Conservation (phyloP, 1,284 basidiomycete genomes). For the Malassezia caprae region DNA sequence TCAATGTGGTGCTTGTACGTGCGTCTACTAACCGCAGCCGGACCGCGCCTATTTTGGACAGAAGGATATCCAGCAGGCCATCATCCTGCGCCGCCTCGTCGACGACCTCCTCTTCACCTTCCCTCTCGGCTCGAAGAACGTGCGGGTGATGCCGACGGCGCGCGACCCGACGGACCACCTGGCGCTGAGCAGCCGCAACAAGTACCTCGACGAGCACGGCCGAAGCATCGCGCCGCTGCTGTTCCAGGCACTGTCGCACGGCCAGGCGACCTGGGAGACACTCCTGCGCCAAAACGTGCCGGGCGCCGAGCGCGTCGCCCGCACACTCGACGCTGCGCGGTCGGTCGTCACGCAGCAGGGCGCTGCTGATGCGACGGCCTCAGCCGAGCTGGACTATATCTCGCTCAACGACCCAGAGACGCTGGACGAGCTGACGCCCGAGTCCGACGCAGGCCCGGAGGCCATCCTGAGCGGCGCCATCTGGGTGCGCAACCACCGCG, state of each 20-base stretch:
- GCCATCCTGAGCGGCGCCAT: slow-evolving; percentile 79
- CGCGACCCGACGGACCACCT: slow-evolving; percentile 59
- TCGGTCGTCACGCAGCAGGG: slow-evolving; percentile 17
- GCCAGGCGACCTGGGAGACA: slow-evolving; percentile 47
- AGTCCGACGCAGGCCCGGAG: slow-evolving; percentile 46
- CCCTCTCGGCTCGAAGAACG: slow-evolving; percentile 61
- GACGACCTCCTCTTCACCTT: slow-evolving; percentile 70
- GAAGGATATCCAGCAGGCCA: slow-evolving; percentile 93
- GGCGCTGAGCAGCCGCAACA: slow-evolving; percentile 83
- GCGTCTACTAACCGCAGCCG: slow-evolving; percentile 55
- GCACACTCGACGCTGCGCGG: slow-evolving; percentile 25
- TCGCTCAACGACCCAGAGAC: slow-evolving; percentile 73
- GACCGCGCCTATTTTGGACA: slow-evolving; percentile 90
- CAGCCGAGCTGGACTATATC: slow-evolving; percentile 68
- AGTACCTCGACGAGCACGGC: slow-evolving; percentile 64
- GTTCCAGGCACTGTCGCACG: slow-evolving; percentile 59
- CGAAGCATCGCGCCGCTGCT: slow-evolving; percentile 63
- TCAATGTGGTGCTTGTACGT: slow-evolving; percentile 72
- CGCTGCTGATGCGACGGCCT: slow-evolving; percentile 26
- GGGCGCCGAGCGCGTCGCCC: slow-evolving; percentile 19
- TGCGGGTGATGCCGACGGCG: slow-evolving; percentile 64
- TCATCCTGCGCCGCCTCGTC: slow-evolving; percentile 73
- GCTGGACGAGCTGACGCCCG: slow-evolving; percentile 51
- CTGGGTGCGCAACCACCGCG: slow-evolving; percentile 55
- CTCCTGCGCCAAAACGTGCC: slow-evolving; percentile 6